Evolutionary conservation across 129 eudicot genomes (phyloP).

Genomic region (Escallonia herrerae): DNA sequence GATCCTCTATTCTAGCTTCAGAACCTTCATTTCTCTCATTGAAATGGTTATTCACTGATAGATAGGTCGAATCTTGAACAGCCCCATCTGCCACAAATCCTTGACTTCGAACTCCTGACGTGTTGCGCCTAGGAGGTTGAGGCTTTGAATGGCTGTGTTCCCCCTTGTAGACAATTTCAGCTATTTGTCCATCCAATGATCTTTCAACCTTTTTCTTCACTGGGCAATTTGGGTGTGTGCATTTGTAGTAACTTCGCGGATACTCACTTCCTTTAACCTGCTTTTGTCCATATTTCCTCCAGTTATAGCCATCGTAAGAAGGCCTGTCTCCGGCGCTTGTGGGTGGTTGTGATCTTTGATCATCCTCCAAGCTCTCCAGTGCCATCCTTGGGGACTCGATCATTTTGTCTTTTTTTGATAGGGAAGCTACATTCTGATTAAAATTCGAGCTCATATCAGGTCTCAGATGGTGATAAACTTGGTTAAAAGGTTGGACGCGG

Average conservation of each 20-base stretch:
- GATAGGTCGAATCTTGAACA: slow-evolving; percentile 18
- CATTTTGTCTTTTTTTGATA: slow-evolving; percentile 15
- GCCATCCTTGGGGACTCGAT: slow-evolving; percentile 14
- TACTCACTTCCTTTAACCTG: slow-evolving; percentile 58
- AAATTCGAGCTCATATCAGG: too few species aligned
- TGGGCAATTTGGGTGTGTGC: slow-evolving; percentile 69
- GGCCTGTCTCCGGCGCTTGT: slow-evolving; percentile 24
- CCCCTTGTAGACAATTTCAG: slow-evolving; percentile 59
- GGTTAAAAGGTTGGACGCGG: slow-evolving; percentile 12
- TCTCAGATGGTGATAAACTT: slow-evolving; percentile 14
- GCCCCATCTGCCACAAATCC: too few species aligned
- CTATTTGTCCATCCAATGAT: slow-evolving; percentile 39
- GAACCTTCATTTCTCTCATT: slow-evolving; percentile 11
- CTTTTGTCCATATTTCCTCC: slow-evolving; percentile 65
- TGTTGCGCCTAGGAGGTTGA: slow-evolving; percentile 33
- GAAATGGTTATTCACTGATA: slow-evolving; percentile 13
- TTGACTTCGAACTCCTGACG: slow-evolving; percentile 22
- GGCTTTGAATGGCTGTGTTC: slow-evolving; percentile 61
- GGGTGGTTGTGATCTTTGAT: slow-evolving; percentile 16
- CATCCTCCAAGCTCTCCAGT: slow-evolving; percentile 27
- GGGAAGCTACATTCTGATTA: slow-evolving; percentile 13
- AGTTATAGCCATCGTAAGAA: slow-evolving; percentile 60
- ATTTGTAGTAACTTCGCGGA: slow-evolving; percentile 73
- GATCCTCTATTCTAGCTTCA: too few species aligned
- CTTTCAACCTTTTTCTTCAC: slow-evolving; percentile 75